Conservation (phyloP, 2,329 filamentous ascomycete genomes). For the Chaetoscypha palmicola region DNA sequence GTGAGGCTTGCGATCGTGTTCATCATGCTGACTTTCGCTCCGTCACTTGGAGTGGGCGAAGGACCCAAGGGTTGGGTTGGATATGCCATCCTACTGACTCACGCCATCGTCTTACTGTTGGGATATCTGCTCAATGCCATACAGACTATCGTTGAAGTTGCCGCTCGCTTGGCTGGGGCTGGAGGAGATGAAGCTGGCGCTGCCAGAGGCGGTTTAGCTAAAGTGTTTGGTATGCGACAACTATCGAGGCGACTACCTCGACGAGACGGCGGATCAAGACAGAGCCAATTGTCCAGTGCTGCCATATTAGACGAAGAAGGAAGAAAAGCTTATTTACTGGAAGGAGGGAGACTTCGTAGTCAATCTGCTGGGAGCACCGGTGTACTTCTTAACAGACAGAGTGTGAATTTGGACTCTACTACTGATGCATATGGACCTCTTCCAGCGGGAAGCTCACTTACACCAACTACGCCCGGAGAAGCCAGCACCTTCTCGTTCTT, state of each 20-base stretch:
- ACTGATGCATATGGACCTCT: slow-evolving; percentile 36
- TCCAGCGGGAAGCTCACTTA: slow-evolving; percentile 50
- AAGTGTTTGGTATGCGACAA: slow-evolving; percentile 88
- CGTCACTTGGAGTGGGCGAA: slow-evolving; percentile 71
- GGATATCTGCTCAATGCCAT: slow-evolving; percentile 90
- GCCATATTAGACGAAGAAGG: slow-evolving; percentile 71
- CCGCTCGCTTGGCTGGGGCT: slow-evolving; percentile 73
- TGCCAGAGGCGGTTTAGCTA: slow-evolving; percentile 74
- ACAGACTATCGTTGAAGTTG: slow-evolving; percentile 84
- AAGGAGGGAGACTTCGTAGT: slow-evolving; percentile 49
- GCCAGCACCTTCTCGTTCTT: slow-evolving; percentile 67
- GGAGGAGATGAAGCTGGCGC: slow-evolving; percentile 69
- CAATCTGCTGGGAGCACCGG: slow-evolving; percentile 55
- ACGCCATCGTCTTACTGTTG: slow-evolving; percentile 77
- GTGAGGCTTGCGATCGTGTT: slow-evolving; percentile 71
- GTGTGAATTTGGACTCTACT: slow-evolving; percentile 47
- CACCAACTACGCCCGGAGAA: slow-evolving; percentile 67
- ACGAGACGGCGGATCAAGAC: slow-evolving; percentile 55
- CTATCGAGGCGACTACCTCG: slow-evolving; percentile 66
- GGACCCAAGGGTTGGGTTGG: slow-evolving; percentile 89
- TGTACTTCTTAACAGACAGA: slow-evolving; percentile 50
- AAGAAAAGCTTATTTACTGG: slow-evolving; percentile 51
- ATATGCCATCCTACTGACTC: slow-evolving; percentile 81
- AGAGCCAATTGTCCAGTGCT: slow-evolving; percentile 75
- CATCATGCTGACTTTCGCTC: slow-evolving; percentile 76